Base-by-base conservation (phyloP, 495 filamentous ascomycete genomes). In the Penicillium lagena region DNA sequence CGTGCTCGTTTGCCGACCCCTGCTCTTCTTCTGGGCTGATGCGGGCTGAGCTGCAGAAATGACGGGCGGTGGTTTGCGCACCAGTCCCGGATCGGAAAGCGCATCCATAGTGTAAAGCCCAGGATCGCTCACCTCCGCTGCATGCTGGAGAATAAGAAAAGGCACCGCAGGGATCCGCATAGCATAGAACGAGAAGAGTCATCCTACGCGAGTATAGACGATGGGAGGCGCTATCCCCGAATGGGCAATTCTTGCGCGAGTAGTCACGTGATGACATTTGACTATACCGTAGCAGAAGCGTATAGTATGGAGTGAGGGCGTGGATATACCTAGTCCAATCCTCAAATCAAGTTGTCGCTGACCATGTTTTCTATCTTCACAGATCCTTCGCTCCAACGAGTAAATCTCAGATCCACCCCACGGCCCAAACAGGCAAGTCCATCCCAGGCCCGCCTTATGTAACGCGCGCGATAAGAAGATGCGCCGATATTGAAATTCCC, bases 1-100 rank as follows among this genome's bases (percentile, higher is more conserved):
- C 2, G 56, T 58, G 7, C 67, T 62, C n/a, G 60, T 57, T 46
- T 60, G 56, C 14, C 60, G 59, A 39, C 46, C 53, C 46, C 61
- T 54, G 43, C 49, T 54, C 29, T 55, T 68, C 9, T 50, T 58
- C 11, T 34, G 40, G 22, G 29, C 12, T 2, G 51, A 30, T 12
- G 32, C 34, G 1, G 49, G 14, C 31, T 35, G 42, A 10, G 28
- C 39, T 22, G 22, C 22, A n/a, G 56, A 33, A 9, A 38, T 15
- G 10, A 33, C 40, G 27, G 55, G 9, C 15, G 38, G 35, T 5
- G 45, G 44, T n/a, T 37, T 22, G 22, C 22, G 42, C 3, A 22
- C 12, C 40, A 44, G 49, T 10, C 47, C 50, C 7, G 51, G 54
- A 32, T 47, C 39, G 30, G 46, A 32, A 33, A 49, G 46, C 4